Evolutionary conservation across 2,329 filamentous ascomycete species (phyloP).

Genomic region (Botryotinia globosa): DNA sequence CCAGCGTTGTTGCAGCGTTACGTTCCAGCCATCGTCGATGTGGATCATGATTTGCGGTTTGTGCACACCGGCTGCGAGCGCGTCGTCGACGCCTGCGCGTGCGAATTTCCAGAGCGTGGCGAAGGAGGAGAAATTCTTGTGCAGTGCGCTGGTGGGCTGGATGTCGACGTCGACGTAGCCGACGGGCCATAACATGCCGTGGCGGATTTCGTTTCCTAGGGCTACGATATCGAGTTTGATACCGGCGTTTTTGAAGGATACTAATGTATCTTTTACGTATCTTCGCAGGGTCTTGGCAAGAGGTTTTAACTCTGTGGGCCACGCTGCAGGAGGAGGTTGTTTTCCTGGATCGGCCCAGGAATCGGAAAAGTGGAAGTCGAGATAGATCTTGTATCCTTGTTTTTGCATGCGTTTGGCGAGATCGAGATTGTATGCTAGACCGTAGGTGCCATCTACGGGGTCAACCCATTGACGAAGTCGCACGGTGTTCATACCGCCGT

Average conservation of each 20-base stretch:
- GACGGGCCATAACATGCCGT: conserved; percentile 64
- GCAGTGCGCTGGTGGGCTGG: conserved; percentile 35
- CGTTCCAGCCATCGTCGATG: conserved; percentile 71
- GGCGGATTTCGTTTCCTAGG: conserved; percentile 72
- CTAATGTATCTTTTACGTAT: conserved; percentile 61
- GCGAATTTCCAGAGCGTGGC: conserved; percentile 60
- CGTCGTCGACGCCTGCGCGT: conserved; percentile 60
- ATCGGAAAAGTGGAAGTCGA: conserved; percentile 63
- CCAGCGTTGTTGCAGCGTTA: conserved; percentile 57
- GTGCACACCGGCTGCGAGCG: conserved; percentile 43
- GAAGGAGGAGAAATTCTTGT: conserved; percentile 54
- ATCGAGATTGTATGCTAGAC: conserved; percentile 65
- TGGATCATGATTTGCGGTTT: conserved; percentile 71
- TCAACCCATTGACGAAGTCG: conserved; percentile 72
- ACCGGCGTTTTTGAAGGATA: conserved; percentile 56
- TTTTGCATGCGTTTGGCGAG: conserved; percentile 62
- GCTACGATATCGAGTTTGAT: conserved; percentile 61
- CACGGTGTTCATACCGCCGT: conserved; percentile 64
- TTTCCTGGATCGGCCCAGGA: conserved; percentile 68
- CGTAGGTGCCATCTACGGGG: conserved; percentile 60
- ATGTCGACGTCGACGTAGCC: conserved; percentile 50
- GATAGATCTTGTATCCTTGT: conserved; percentile 54
- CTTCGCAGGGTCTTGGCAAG: conserved; percentile 62
- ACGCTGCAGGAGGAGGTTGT: conserved; percentile 61
- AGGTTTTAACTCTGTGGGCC: conserved; percentile 57